Evolutionary conservation across 768 basidiomycete species (phyloP).

Genomic region (Asterophora lycoperdoides): DNA sequence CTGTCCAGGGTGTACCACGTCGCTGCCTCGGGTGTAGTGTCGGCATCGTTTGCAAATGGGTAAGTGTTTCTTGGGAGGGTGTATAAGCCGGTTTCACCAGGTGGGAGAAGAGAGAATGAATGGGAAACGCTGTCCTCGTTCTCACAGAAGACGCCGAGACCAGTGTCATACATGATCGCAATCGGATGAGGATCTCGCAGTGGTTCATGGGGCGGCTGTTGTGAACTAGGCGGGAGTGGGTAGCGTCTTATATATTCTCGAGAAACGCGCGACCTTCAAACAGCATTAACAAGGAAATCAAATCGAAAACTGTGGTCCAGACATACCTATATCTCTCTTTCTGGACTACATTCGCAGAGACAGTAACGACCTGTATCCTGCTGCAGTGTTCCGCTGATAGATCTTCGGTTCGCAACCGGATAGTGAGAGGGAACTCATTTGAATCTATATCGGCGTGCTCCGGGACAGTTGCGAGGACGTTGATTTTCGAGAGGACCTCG

Average conservation of each 20-base stretch:
- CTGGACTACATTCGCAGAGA: constrained; percentile 58
- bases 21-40: constrained; percentile 20
- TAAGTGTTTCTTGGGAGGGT: constrained; percentile 45
- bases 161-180: constrained; percentile 47
- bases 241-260: constrained; percentile 39
- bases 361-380: constrained; percentile 51
- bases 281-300: not conserved
- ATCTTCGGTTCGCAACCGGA: constrained; percentile 58
- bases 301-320: not conserved
- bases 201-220: constrained; percentile 63
- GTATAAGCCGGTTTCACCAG: constrained; percentile 42
- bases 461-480: constrained; percentile 63
- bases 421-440: constrained; percentile 45
- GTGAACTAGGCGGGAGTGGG: constrained; percentile 50
- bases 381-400: constrained; percentile 46
- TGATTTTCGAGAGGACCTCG: constrained; percentile 56
- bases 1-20: constrained; percentile 61
- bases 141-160: constrained; percentile 28
- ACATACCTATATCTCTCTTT: constrained; percentile 63
- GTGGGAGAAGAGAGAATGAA: constrained; percentile 49
- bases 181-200: constrained; percentile 55
- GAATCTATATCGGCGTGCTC: constrained; percentile 45
- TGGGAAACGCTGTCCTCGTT: constrained; percentile 24
- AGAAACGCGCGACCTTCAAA: constrained; percentile 38
- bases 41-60: constrained; percentile 41